Conservation (phyloP, 148 eudicot genomes). For the Drosera capensis region DNA sequence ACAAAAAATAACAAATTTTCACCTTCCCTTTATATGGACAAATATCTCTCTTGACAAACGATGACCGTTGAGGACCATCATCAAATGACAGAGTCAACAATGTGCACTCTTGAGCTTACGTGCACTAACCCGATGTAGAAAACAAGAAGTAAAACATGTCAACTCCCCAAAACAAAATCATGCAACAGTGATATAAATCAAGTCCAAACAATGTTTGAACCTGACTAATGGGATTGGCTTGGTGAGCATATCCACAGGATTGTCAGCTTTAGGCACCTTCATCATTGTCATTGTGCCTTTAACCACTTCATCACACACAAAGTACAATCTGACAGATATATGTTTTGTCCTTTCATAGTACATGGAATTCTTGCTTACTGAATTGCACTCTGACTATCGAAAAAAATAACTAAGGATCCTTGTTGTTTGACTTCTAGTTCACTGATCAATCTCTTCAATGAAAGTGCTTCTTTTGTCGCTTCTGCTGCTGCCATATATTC, state of each 20-base stretch:
- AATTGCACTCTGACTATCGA: not conserved
- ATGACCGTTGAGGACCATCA: too few species aligned
- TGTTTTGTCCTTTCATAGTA: not conserved
- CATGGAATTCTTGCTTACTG: not conserved
- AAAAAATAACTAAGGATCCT: not conserved
- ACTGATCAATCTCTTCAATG: not conserved
- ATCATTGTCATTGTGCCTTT: not conserved
- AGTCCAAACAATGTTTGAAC: not conserved
- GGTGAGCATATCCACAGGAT: not conserved
- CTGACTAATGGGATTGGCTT: not conserved
- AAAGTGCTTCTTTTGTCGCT: not conserved
- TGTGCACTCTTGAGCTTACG: too few species aligned
- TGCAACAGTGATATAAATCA: not conserved
- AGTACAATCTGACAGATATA: not conserved
- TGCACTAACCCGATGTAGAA: too few species aligned
- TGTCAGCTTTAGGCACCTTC: not conserved
- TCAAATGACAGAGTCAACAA: too few species aligned
- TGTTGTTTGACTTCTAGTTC: not conserved
- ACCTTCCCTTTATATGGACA: too few species aligned
- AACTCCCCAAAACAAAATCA: too few species aligned
- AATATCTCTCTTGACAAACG: too few species aligned
- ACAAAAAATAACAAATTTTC: too few species aligned
- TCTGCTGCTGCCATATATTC: not conserved
- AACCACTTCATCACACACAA: not conserved
- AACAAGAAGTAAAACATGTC: too few species aligned